These are phyloP conservation scores for Guillardia theta DNA, from an alignment of 78 protist genomes.

Conservation along the genomic window DNA sequence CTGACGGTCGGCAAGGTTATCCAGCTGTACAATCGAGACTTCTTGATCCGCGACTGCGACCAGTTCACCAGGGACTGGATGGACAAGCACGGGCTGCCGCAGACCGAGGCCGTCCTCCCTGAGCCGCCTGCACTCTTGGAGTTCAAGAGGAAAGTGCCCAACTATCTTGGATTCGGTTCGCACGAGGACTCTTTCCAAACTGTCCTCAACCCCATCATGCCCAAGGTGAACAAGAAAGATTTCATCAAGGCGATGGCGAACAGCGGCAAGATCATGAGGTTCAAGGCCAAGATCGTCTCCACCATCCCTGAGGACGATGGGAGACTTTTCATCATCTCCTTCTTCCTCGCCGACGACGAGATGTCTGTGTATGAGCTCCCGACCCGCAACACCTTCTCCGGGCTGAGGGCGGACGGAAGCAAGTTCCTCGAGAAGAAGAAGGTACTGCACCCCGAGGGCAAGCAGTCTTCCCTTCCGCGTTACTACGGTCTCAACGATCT, in stretches of 20 bases:
- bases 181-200: neutral
- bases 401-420: neutral
- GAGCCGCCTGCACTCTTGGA: neutral
- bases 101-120: neutral
- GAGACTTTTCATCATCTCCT: neutral
- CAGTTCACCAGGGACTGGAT: slow-evolving; percentile 32
- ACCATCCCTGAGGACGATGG: neutral
- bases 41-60: slow-evolving; percentile 25
- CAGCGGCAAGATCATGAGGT: neutral
- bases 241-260: slow-evolving; percentile 1
- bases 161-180: neutral
- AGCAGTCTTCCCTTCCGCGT: neutral
- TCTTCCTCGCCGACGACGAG: slow-evolving; percentile 16
- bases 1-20: neutral
- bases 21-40: slow-evolving; percentile 1
- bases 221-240: neutral
- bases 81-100: slow-evolving; percentile 4
- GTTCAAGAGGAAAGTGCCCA: neutral
- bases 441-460: neutral
- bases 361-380: neutral
- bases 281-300: neutral
- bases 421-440: neutral
- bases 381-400: slow-evolving; percentile 19
- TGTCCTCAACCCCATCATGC: neutral
- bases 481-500: neutral